Evolutionary conservation across 495 filamentous ascomycete species (phyloP).

Genomic region (Aspergillus hancockii): DNA sequence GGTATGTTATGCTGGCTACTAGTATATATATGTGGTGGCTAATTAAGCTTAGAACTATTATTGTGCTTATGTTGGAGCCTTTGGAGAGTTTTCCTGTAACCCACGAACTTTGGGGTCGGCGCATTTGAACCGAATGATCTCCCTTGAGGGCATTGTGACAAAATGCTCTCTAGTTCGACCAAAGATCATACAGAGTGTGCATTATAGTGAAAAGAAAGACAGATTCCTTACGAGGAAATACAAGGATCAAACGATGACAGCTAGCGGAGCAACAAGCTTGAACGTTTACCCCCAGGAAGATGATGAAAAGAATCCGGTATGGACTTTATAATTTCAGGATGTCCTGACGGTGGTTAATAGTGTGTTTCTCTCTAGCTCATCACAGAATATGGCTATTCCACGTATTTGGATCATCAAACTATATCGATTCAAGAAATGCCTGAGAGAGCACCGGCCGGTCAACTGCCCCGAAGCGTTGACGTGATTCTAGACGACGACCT

Average conservation of each 20-base stretch:
- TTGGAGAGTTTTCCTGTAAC: slow-evolving; percentile 93
- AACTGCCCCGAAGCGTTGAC: slow-evolving; percentile 95
- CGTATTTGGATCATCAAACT: slow-evolving; percentile 95
- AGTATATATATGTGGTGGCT: slow-evolving; percentile 11
- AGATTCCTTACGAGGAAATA: slow-evolving; percentile 86
- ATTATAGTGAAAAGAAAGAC: slow-evolving; percentile 83
- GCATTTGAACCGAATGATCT: slow-evolving; percentile 94
- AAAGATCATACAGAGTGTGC: slow-evolving; percentile 96
- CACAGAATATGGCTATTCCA: slow-evolving; percentile 95
- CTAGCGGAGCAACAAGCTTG: slow-evolving; percentile 79
- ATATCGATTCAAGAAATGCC: slow-evolving; percentile 99
- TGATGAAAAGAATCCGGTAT: slow-evolving; percentile 71
- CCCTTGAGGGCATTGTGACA: slow-evolving; percentile 96
- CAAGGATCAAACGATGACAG: slow-evolving; percentile 91
- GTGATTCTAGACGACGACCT: slow-evolving; percentile 97
- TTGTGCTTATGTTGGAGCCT: slow-evolving; percentile 91
- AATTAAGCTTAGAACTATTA: slow-evolving; percentile 66
- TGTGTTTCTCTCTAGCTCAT: slow-evolving; percentile 52
- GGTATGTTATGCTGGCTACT: slow-evolving; percentile 36
- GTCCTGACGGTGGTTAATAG: slow-evolving; percentile 13
- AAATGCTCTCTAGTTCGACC: slow-evolving; percentile 93
- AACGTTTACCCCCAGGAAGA: slow-evolving; percentile 96
- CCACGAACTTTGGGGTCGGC: slow-evolving; percentile 85
- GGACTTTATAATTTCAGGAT: slow-evolving; percentile 11
- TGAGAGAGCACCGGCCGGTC: slow-evolving; percentile 91